Conservation (phyloP, 2,329 filamentous ascomycete species). For the Ascochyta lentis region DNA sequence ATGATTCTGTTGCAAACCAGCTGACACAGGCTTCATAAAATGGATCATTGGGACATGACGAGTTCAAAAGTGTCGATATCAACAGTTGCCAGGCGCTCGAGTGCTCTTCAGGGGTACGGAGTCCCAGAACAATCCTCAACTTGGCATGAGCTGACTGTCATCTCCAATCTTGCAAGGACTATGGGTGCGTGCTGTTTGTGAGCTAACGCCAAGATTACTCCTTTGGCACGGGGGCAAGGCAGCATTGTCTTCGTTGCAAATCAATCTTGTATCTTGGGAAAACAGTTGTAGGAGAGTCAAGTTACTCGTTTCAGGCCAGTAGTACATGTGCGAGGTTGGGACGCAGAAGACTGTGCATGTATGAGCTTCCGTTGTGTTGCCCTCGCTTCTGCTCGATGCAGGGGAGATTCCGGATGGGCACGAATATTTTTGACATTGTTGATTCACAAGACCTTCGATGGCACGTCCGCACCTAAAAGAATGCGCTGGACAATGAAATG, state of each 20-base stretch:
- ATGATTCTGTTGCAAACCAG: constrained; percentile 18
- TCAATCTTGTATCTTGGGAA: background rate
- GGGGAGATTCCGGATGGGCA: constrained; percentile 1
- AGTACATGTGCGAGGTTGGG: constrained; percentile 7
- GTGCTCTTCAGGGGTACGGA: constrained; percentile 11
- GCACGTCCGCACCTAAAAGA: background rate
- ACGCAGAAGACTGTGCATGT: constrained; percentile 2
- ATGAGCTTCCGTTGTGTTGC: constrained; percentile 8
- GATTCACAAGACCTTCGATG: background rate
- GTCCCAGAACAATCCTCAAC: constrained; percentile 7
- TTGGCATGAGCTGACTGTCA: constrained; percentile 18
- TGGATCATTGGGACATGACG: background rate
- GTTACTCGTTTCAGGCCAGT: constrained; percentile 10
- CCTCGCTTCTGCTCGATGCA: constrained; percentile 17
- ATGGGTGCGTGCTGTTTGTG: background rate
- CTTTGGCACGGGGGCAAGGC: constrained; percentile 14
- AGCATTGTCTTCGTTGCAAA: background rate
- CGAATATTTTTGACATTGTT: background rate
- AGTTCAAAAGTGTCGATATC: background rate
- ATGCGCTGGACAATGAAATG: constrained; percentile 4
- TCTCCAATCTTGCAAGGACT: constrained; percentile 20
- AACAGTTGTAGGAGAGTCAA: background rate
- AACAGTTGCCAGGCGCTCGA: constrained; percentile 9
- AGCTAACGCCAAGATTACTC: constrained; percentile 24
- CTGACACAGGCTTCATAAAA: constrained; percentile 16